Conservation (phyloP, 2,329 filamentous ascomycete species). For the Tympanopsis confertula region DNA sequence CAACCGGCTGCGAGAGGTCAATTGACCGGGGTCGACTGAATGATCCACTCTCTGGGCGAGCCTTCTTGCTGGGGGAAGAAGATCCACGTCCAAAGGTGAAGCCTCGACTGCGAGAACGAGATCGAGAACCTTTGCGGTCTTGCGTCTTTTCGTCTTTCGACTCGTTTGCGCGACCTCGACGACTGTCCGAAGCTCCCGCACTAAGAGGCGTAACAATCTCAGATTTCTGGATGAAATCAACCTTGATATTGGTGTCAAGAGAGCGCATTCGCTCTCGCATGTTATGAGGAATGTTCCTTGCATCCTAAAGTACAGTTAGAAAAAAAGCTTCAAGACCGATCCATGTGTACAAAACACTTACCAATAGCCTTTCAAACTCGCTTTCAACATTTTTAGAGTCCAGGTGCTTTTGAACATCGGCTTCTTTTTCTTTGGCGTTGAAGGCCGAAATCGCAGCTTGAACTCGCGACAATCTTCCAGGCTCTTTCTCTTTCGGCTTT, state of each 20-base stretch:
- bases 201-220: neutral
- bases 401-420: conserved; percentile 11
- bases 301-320: conserved; percentile 28
- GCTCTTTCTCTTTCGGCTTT: too few relatives aligned
- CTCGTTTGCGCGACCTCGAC: conserved; percentile 13
- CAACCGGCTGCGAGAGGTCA: conserved; percentile 20
- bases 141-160: conserved; percentile 12
- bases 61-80: conserved; percentile 28
- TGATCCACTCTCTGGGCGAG: conserved; percentile 9
- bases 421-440: neutral
- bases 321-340: conserved; percentile 3
- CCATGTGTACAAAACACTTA: neutral
- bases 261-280: conserved; percentile 56
- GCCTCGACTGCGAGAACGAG: neutral
- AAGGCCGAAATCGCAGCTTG: neutral
- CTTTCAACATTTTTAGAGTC: conserved; percentile 41
- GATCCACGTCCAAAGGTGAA: conserved; percentile 31
- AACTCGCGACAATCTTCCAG: conserved; percentile 1
- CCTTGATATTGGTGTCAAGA: conserved; percentile 53
- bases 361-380: conserved; percentile 1
- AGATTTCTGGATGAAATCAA: conserved; percentile 48
- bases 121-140: conserved; percentile 5
- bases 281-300: conserved; percentile 53
- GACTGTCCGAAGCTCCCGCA: conserved; percentile 10
- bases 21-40: neutral